A percentile compares a stretch with the other conserved stretches of the same genome.
These are phyloP conservation scores for Phytopythium sindhum DNA, from an alignment of 352 stramenopile genomes.

Conservation along the genomic window DNA sequence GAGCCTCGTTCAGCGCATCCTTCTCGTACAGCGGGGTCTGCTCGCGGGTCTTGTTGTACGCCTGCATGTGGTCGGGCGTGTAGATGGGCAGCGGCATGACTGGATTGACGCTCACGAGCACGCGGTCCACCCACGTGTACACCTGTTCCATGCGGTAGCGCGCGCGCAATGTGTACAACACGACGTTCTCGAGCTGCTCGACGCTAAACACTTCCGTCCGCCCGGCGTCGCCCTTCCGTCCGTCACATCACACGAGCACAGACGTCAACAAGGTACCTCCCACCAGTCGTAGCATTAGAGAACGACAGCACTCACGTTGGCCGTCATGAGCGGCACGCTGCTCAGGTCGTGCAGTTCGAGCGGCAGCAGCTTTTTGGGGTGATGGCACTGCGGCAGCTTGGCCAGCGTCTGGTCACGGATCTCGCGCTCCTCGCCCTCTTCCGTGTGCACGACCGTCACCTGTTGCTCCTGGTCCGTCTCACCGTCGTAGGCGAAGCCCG, in stretches of 20 bases:
- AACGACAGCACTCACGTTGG: constrained; percentile 37
- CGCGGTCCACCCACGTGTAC: constrained; percentile 80
- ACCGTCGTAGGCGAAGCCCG: constrained; percentile 58
- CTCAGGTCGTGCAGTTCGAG: constrained; percentile 64
- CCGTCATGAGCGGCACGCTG: constrained; percentile 60
- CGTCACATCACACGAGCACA: constrained; percentile 5
- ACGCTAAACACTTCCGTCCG: constrained; percentile 56
- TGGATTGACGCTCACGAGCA: constrained; percentile 72
- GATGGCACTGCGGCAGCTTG: constrained; percentile 52
- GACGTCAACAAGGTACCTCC: neutral
- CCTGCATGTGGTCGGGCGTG: constrained; percentile 80
- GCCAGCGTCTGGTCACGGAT: constrained; percentile 55
- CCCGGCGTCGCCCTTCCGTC: constrained; percentile 40
- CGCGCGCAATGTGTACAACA: constrained; percentile 67
- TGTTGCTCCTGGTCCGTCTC: constrained; percentile 59
- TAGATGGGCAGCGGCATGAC: constrained; percentile 72
- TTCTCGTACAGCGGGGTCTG: constrained; percentile 53
- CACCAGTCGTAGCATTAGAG: too few species aligned
- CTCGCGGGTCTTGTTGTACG: constrained; percentile 66
- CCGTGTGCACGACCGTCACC: constrained; percentile 75
- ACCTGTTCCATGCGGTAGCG: constrained; percentile 80
- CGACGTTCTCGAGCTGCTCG: constrained; percentile 69
- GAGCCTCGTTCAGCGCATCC: constrained; percentile 52
- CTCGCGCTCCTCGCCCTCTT: constrained; percentile 77
- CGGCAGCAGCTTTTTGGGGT: constrained; percentile 59